Conservation (phyloP, 805 yeast genomes). For the Middelhovenomyces tepae region DNA sequence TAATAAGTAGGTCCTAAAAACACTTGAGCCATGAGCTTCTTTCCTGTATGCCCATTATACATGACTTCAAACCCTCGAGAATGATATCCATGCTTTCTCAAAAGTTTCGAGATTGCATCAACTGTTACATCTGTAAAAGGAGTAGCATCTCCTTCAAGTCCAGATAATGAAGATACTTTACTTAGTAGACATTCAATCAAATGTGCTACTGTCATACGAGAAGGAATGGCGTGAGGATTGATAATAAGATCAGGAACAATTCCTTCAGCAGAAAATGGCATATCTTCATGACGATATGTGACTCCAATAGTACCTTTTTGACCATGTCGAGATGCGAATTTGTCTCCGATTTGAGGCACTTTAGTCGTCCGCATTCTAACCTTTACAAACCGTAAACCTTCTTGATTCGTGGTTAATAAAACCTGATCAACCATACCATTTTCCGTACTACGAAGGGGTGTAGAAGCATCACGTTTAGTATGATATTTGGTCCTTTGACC, state of each 20-base stretch:
- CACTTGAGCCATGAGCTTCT: constrained; percentile 93
- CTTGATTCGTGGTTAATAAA: constrained; percentile 91
- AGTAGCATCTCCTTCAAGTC: constrained; percentile 98
- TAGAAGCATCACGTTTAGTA: constrained; percentile 97
- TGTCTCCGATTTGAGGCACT: constrained; percentile 98
- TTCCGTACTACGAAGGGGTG: constrained; percentile 93
- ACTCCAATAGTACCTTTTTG: constrained; percentile 99
- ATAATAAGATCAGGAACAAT: constrained; percentile 94
- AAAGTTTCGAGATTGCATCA: constrained; percentile 85
- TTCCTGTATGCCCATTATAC: constrained; percentile 99
- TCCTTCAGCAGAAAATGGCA: constrained; percentile 96
- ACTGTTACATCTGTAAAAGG: constrained; percentile 98
- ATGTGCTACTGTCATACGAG: constrained; percentile 99
- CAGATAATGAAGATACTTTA: constrained; percentile 89
- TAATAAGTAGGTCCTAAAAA: constrained; percentile 99
- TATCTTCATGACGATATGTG: constrained; percentile 95
- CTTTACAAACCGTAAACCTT: constrained; percentile 94
- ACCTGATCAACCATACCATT: constrained; percentile 98
- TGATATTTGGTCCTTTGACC: constrained; percentile 98
- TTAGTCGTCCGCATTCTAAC: constrained; percentile 99
- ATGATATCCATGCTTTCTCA: constrained; percentile 94
- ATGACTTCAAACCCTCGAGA: constrained; percentile 97
- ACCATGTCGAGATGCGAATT: constrained; percentile 99
- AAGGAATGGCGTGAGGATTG: constrained; percentile 99
- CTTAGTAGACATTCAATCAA: constrained; percentile 95